Evolutionary conservation across 2,329 filamentous ascomycete species (phyloP).

Genomic region (Phaeosphaeria sp.): DNA sequence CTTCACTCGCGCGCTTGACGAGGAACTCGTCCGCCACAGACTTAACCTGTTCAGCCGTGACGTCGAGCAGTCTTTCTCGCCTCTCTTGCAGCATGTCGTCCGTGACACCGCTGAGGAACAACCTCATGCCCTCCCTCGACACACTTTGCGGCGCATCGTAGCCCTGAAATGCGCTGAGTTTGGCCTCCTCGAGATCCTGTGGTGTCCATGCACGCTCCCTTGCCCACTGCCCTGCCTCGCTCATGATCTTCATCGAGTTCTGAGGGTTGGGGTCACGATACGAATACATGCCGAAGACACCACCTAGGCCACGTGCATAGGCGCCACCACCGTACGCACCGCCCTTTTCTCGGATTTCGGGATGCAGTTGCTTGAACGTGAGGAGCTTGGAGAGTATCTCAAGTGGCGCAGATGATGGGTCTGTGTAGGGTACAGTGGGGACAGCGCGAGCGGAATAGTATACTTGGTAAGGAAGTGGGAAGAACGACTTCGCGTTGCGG

Average conservation of each 20-base stretch:
- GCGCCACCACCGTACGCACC: conserved; percentile 95
- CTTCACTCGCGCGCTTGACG: conserved; percentile 69
- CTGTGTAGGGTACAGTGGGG: conserved; percentile 82
- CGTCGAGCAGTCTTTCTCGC: conserved; percentile 84
- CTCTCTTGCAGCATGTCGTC: conserved; percentile 88
- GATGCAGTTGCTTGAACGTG: conserved; percentile 95
- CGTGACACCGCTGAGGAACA: conserved; percentile 84
- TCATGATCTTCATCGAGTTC: conserved; percentile 86
- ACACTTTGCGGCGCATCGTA: conserved; percentile 89
- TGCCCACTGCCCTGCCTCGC: conserved; percentile 81
- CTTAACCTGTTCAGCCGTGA: conserved; percentile 79
- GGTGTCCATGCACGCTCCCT: conserved; percentile 80
- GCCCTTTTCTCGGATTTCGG: conserved; percentile 96
- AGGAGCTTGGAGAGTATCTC: conserved; percentile 90
- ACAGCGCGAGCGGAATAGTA: conserved; percentile 88
- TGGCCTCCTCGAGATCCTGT: conserved; percentile 91
- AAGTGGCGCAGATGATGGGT: conserved; percentile 76
- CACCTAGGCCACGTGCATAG: conserved; percentile 78
- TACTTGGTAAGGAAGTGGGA: conserved; percentile 94
- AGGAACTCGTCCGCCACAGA: conserved; percentile 83
- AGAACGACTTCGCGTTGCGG: conserved; percentile 74
- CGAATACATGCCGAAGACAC: conserved; percentile 91
- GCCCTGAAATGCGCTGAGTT: conserved; percentile 90
- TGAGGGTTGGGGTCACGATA: conserved; percentile 95
- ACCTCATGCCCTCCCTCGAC: conserved; percentile 83